Conservation (phyloP, 2,329 filamentous ascomycete species). For the Fusarium continuum region DNA sequence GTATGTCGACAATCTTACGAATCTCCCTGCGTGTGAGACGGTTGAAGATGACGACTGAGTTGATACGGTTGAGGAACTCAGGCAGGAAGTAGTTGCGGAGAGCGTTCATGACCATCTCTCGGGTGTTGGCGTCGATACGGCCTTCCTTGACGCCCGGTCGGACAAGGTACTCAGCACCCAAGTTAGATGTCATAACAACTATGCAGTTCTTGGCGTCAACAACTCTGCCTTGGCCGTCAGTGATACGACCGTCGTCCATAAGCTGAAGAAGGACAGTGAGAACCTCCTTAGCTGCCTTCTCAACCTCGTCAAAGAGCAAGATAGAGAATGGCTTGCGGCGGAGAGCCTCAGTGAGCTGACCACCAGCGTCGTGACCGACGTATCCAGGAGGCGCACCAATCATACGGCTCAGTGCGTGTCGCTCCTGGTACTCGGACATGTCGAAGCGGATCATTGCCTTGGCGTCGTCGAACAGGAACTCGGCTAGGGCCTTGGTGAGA, state of each 20-base stretch:
- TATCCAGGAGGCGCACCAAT: constrained; percentile 98
- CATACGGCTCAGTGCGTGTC: constrained; percentile 94
- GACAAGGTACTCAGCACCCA: constrained; percentile 92
- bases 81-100: constrained; percentile 97
- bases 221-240: constrained; percentile 93
- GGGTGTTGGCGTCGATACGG: constrained; percentile 83
- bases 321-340: constrained; percentile 97
- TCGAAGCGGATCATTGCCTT: constrained; percentile 99
- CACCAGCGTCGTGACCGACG: constrained; percentile 94
- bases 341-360: constrained; percentile 93
- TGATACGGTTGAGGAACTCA: constrained; percentile 98
- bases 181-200: constrained; percentile 98
- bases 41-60: constrained; percentile 97
- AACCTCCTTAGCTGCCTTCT: constrained; percentile 98
- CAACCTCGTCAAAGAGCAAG: constrained; percentile 95
- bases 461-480: constrained; percentile 96
- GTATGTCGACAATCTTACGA: constrained; percentile 92
- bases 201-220: constrained; percentile 98
- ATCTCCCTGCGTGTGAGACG: constrained; percentile 90
- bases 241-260: constrained; percentile 99
- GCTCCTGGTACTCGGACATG: constrained; percentile 99
- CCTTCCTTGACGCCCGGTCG: constrained; percentile 82
- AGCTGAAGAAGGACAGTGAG: constrained; percentile 97
- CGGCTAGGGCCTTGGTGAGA: constrained; percentile 93
- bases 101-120: constrained; percentile 88